phyloP scores from a whole-genome alignment of 2,329 filamentous ascomycete genomes.

The Nannizzia gypsea region DNA sequence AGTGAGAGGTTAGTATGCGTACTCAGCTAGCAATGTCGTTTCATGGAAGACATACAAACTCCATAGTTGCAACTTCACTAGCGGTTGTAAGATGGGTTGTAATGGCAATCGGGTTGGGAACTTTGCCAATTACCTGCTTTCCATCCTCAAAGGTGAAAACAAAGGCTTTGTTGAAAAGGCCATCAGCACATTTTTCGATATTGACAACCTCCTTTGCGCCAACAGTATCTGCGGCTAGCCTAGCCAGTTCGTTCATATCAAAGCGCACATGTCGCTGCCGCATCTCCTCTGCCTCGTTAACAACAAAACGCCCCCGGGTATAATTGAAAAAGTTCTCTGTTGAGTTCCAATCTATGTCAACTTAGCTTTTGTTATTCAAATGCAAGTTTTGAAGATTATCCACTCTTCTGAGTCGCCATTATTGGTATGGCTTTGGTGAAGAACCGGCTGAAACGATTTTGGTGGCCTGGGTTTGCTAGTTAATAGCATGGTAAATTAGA shows the following conservation, averaged over 20 bases:
- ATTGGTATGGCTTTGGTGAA: neutral
- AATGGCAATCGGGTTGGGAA: slow-evolving; percentile 22
- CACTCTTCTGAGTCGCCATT: neutral
- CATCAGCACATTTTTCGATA: slow-evolving; percentile 26
- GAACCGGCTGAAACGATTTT: neutral
- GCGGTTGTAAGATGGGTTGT: slow-evolving; percentile 12
- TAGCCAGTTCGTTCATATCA: slow-evolving; percentile 24
- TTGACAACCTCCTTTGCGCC: slow-evolving; percentile 22
- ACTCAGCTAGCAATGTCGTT: neutral
- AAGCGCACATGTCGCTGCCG: slow-evolving; percentile 15
- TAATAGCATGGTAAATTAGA: neutral
- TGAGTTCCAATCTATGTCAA: slow-evolving; percentile 18
- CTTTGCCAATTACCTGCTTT: slow-evolving; percentile 20
- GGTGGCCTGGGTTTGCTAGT: neutral
- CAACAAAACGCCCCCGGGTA: slow-evolving; percentile 8
- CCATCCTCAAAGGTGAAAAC: slow-evolving; percentile 24
- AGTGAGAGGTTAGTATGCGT: neutral
- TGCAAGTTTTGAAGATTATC: neutral
- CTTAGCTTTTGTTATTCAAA: neutral
- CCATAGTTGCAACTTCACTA: slow-evolving; percentile 20
- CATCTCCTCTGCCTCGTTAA: slow-evolving; percentile 4
- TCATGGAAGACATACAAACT: slow-evolving; percentile 14
- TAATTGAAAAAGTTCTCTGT: slow-evolving; percentile 14
- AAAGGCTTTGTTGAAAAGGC: slow-evolving; percentile 27
- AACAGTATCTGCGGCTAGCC: slow-evolving; percentile 20